phyloP scores from a whole-genome alignment of 2,329 filamentous ascomycete species.

The Aspergillus fructus region DNA sequence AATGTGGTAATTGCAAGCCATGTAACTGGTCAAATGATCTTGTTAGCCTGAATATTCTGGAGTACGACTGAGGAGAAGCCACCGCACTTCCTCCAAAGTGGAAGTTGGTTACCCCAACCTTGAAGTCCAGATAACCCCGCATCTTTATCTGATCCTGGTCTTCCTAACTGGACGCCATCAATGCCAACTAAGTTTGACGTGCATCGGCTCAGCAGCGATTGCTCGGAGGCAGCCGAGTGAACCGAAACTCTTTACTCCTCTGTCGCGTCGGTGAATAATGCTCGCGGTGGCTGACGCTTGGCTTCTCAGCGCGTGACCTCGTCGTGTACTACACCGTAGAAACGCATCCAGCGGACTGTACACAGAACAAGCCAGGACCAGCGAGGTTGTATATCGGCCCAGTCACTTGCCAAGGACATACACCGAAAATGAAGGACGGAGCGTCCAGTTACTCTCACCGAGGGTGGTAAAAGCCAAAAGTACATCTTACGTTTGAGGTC shows the following conservation, averaged over 20 bases:
- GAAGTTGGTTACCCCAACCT: neutral
- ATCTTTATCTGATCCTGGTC: constrained; percentile 4
- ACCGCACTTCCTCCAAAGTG: neutral
- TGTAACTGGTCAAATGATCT: neutral
- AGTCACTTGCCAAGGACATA: too few species aligned
- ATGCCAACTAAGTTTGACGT: neutral
- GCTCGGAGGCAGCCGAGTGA: neutral
- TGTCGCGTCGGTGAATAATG: neutral
- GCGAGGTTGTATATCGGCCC: neutral
- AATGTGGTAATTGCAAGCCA: neutral
- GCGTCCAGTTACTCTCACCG: too few species aligned
- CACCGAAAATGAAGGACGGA: too few species aligned
- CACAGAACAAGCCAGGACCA: neutral
- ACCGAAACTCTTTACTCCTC: neutral
- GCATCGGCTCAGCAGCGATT: neutral
- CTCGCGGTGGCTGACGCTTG: neutral
- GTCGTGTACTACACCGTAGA: too few species aligned
- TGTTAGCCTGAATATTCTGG: neutral
- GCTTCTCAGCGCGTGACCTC: neutral
- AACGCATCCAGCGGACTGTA: neutral
- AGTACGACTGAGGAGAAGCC: neutral
- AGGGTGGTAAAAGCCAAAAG: too few species aligned
- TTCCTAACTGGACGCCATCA: neutral
- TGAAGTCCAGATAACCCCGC: neutral
- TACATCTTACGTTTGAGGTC: too few species aligned